Conservation (phyloP, 768 basidiomycete genomes). For the Daedaleopsis nitida region DNA sequence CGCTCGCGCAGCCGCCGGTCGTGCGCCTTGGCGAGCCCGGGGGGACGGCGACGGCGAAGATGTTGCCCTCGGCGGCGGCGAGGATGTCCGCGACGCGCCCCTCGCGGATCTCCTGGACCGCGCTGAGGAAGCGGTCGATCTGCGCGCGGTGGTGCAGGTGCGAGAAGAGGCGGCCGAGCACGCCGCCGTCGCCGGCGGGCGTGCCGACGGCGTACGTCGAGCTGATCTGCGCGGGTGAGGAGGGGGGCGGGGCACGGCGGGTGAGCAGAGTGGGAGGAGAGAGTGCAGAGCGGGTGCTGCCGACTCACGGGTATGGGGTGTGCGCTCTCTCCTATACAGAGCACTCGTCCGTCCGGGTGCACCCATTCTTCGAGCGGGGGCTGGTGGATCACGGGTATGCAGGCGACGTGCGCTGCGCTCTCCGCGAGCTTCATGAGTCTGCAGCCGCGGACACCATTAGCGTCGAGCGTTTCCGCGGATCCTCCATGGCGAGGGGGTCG, state of each 20-base stretch:
- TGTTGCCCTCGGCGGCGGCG: slow-evolving; percentile 19
- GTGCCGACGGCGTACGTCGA: slow-evolving; percentile 22
- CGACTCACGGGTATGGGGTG: slow-evolving; percentile 33
- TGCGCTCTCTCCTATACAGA: slow-evolving; percentile 35
- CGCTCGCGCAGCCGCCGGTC: slow-evolving; percentile 17
- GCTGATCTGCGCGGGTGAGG: slow-evolving; percentile 2
- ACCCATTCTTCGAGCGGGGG: slow-evolving; percentile 34
- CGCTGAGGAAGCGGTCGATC: slow-evolving; percentile 29
- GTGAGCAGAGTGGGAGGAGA: not conserved
- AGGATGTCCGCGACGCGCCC: slow-evolving; percentile 25
- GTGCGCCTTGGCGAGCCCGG: slow-evolving; percentile 19
- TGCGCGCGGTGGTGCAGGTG: slow-evolving; percentile 30
- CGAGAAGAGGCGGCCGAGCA: slow-evolving; percentile 36
- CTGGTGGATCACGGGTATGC: slow-evolving; percentile 17
- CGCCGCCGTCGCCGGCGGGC: slow-evolving; percentile 34
- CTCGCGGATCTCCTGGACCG: slow-evolving; percentile 28
- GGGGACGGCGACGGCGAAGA: slow-evolving; percentile 24
- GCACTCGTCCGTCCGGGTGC: slow-evolving; percentile 26
- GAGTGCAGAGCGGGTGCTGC: not conserved
- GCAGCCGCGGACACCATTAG: not conserved
- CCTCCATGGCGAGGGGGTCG: slow-evolving; percentile 20
- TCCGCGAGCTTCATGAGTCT: slow-evolving; percentile 16
- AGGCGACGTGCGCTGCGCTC: slow-evolving; percentile 3
- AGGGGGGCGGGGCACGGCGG: not conserved
- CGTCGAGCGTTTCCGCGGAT: not conserved